Percentiles rank a stretch among this genome's conserved stretches.
Conservation (phyloP, 2,329 filamentous ascomycete genomes). For the Aspergillus ochraceus region DNA sequence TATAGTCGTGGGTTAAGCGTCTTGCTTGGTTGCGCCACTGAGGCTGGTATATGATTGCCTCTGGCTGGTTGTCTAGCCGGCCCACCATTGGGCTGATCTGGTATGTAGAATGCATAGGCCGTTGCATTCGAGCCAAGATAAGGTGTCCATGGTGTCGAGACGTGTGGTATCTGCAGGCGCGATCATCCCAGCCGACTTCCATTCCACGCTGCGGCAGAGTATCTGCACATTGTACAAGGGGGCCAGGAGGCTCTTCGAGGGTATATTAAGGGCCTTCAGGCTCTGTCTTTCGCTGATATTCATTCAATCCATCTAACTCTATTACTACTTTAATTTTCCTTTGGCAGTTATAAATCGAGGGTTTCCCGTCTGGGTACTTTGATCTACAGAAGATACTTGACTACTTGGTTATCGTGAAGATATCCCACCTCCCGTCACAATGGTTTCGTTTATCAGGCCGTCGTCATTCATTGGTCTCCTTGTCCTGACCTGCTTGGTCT, state of each 20-base stretch:
- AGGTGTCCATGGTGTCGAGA: background rate
- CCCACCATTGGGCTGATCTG: background rate
- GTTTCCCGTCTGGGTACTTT: background rate
- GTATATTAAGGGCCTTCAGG: conserved; percentile 12
- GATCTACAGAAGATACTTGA: background rate
- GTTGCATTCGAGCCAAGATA: background rate
- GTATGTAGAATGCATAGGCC: background rate
- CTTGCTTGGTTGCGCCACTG: no score
- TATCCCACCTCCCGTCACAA: conserved; percentile 1
- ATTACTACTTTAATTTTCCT: background rate
- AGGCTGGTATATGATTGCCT: no score
- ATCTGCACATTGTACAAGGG: background rate
- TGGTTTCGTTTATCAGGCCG: conserved; percentile 4
- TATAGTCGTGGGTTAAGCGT: no score
- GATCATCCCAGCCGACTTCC: conserved; percentile 6
- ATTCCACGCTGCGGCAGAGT: conserved; percentile 14
- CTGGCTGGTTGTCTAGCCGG: no score
- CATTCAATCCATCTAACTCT: background rate
- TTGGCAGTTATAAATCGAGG: background rate
- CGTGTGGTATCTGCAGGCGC: conserved; percentile 1
- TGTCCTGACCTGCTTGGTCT: conserved; percentile 3
- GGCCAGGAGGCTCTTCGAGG: background rate
- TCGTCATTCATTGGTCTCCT: conserved; percentile 8
- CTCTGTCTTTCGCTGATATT: background rate
- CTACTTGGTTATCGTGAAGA: background rate